Base-by-base conservation (phyloP, 1,284 basidiomycete species). In the Mycena sp. region DNA sequence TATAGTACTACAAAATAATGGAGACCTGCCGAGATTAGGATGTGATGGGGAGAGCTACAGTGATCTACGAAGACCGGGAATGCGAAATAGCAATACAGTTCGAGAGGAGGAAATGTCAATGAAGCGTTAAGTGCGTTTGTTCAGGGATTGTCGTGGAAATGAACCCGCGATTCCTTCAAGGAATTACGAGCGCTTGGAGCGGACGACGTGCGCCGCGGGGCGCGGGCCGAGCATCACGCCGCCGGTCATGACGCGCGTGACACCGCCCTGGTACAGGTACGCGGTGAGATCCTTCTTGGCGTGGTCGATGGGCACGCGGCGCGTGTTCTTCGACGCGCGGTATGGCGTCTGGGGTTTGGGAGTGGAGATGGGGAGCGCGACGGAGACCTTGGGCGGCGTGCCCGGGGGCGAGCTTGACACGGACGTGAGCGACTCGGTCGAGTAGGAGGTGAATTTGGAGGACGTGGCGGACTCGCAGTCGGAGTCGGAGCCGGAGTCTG, bases 201-300 rank as follows among this genome's bases (percentile, higher is more conserved):
- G 30, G 25, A 52, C 30, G 37, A 51, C 40, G 37, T 58, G 45
- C n/a, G 49, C 49, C 3, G 38, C 54, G n/a, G 44, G 40, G 44
- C 61, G 54, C 1, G 61, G 46, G 14, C 63, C 63, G 32, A 65
- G 63, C 59, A 61, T 61, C 48, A 65, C 63, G 16, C 63, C 63
- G 44, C 63, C 63, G 41, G 58, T 61, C 52, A 64, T 59, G 48
- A 64, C 63, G 48, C 48, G 52, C 4, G 63, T 61, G 23, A 52
- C 58, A 14, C 63, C 63, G 50, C 63, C 63, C 32, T 57, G 53
- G 49, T 65, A 65, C 40, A 61, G 30, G 55, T 65, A 65, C 9
- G 59, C 54, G 14, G 55, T 63, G 4, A 35, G 17, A 28, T 58
- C 49, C 55, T 63, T 63, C 49, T 53, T 63, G 6, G 46, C 7